Percentiles rank a stretch among this genome's conserved stretches.
These are phyloP conservation scores for Penicillium sp. DNA, from an alignment of 2,329 filamentous ascomycete species.

Conservation along the genomic window DNA sequence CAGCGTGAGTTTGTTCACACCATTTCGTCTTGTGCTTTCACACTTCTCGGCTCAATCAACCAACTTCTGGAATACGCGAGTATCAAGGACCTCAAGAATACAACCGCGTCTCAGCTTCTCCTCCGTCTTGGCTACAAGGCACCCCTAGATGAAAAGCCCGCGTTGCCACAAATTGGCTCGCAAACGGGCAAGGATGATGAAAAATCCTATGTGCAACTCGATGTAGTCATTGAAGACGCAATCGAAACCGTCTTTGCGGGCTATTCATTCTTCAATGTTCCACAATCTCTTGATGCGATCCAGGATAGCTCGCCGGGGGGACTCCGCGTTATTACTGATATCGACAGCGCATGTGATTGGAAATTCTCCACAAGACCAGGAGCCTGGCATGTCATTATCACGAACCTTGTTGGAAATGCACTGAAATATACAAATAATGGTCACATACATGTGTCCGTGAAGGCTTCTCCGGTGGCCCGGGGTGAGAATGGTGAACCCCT, in stretches of 20 bases:
- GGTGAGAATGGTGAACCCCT: background rate
- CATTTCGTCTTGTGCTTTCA: background rate
- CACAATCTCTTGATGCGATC: background rate
- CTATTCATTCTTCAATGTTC: conserved; percentile 7
- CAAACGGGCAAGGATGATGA: background rate
- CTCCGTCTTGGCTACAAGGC: background rate
- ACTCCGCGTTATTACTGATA: background rate
- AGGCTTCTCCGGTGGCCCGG: conserved; percentile 7
- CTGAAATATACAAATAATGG: conserved; percentile 48
- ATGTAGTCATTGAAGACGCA: conserved; percentile 10
- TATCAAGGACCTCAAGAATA: background rate
- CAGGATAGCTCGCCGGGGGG: background rate
- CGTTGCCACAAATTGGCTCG: background rate
- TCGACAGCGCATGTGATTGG: conserved; percentile 33
- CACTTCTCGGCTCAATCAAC: background rate
- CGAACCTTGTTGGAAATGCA: conserved; percentile 50
- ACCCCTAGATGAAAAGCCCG: background rate
- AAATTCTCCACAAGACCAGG: conserved; percentile 46
- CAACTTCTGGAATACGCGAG: background rate
- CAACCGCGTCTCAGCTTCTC: background rate
- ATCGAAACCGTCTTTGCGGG: conserved; percentile 18
- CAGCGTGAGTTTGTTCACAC: background rate
- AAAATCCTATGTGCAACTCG: conserved; percentile 9
- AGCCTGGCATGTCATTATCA: conserved; percentile 46
- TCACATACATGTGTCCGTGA: conserved; percentile 39